A percentile compares a stretch with the other conserved stretches of the same genome.
These are phyloP conservation scores for Singerocomus inundabilis DNA, from an alignment of 1,284 basidiomycete species.

Conservation along the genomic window DNA sequence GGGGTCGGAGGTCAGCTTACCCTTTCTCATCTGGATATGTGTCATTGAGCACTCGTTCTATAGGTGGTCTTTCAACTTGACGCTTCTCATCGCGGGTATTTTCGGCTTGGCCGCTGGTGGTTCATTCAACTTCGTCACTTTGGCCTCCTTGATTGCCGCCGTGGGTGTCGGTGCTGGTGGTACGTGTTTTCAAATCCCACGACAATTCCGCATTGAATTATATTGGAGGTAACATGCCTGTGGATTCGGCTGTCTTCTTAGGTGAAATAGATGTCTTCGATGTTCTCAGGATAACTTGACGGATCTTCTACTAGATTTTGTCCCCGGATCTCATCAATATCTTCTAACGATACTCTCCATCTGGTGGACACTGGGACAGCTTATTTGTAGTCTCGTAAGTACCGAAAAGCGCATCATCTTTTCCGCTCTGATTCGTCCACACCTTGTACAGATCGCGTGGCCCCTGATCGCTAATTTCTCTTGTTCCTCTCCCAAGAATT, in stretches of 20 bases:
- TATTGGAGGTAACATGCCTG: conserved; percentile 50
- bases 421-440: neutral
- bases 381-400: conserved; percentile 60
- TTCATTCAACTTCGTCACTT: conserved; percentile 41
- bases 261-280: conserved; percentile 34
- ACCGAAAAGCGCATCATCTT: conserved; percentile 5
- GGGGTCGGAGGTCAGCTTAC: conserved; percentile 51
- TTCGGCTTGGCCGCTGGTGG: conserved; percentile 52
- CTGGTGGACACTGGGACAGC: conserved; percentile 70
- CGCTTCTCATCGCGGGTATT: conserved; percentile 55
- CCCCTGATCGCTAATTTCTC: conserved; percentile 51
- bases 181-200: conserved; percentile 8
- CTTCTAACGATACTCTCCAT: conserved; percentile 66
- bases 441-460: conserved; percentile 42
- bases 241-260: conserved; percentile 65
- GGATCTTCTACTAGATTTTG: conserved; percentile 47
- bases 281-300: neutral
- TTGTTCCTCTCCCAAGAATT: conserved; percentile 37
- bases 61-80: conserved; percentile 63
- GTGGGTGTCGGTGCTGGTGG: conserved; percentile 50
- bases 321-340: conserved; percentile 67
- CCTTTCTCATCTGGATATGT: neutral
- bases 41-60: neutral
- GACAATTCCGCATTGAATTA: neutral
- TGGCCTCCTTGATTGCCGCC: conserved; percentile 46